These are phyloP conservation scores for Fusarium agapanthi DNA, from an alignment of 2,329 filamentous ascomycete species.

Conservation along the genomic window DNA sequence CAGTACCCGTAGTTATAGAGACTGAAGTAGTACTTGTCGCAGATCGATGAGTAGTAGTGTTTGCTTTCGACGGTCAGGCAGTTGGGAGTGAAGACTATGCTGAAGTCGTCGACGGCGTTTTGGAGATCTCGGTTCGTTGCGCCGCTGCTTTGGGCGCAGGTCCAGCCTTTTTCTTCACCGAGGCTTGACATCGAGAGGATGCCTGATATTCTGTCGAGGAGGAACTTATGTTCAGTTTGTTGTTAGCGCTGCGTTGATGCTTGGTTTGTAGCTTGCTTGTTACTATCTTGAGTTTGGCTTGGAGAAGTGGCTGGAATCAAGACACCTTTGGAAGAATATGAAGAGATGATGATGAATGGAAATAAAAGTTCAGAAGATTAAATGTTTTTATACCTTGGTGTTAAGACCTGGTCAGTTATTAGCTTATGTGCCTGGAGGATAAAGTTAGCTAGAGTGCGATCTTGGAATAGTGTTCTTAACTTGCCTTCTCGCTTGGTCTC, in stretches of 20 bases:
- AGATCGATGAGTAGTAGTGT: not conserved
- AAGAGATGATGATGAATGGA: not conserved
- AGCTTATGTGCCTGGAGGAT: not conserved
- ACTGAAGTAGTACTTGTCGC: not conserved
- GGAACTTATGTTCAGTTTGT: not conserved
- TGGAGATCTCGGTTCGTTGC: not conserved
- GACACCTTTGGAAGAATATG: fast-evolving
- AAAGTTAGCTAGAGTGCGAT: not conserved
- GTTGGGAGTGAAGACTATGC: not conserved
- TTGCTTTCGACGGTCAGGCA: not conserved
- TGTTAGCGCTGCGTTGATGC: not conserved
- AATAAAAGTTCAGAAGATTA: too few relatives aligned
- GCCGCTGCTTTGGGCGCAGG: not conserved
- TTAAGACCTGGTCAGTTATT: not conserved
- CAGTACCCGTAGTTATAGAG: not conserved
- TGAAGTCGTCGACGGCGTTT: not conserved
- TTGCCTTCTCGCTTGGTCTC: too few relatives aligned
- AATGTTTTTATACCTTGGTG: not conserved
- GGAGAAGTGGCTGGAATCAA: not conserved
- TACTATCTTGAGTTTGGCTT: not conserved
- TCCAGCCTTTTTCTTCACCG: not conserved
- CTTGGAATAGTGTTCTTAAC: too few relatives aligned
- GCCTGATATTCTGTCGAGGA: not conserved
- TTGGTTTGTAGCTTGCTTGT: fast-evolving
- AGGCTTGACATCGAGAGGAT: not conserved